These are phyloP conservation scores for Globisporangium sylvaticum DNA, from an alignment of 352 stramenopile genomes.

Conservation along the genomic window DNA sequence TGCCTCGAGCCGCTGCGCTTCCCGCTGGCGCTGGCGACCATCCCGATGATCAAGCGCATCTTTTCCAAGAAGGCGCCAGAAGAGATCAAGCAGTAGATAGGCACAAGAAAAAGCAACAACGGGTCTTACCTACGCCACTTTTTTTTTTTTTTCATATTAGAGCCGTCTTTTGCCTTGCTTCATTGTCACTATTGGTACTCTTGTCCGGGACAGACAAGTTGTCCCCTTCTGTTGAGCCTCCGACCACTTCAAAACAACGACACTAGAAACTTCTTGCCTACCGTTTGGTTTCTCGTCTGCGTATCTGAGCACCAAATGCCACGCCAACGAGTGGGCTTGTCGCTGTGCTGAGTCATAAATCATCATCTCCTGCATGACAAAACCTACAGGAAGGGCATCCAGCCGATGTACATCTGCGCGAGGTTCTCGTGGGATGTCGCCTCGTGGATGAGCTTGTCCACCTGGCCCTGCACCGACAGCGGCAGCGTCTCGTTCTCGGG, in stretches of 20 bases:
- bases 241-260: not conserved
- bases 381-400: conserved; percentile 89
- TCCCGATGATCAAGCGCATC: conserved; percentile 69
- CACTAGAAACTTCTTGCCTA: not conserved
- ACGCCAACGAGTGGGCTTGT: not conserved
- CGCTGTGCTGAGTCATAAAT: not conserved
- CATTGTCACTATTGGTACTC: no score
- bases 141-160: conserved; percentile 5
- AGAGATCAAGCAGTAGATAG: conserved; percentile 13
- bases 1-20: conserved; percentile 81
- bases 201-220: no score
- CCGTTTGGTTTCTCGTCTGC: not conserved
- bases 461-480: conserved; percentile 91
- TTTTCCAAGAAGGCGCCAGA: conserved; percentile 43
- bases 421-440: conserved; percentile 91
- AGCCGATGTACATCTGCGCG: conserved; percentile 94
- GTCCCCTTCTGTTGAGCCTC: not conserved
- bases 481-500: conserved; percentile 85
- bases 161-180: not conserved
- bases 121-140: not conserved
- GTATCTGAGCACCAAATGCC: not conserved
- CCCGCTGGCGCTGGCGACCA: conserved; percentile 80
- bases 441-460: conserved; percentile 93
- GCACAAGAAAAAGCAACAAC: conserved; percentile 5
- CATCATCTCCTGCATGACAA: not conserved